These are phyloP conservation scores for Ogataea parapolymorpha DNA, from an alignment of 805 yeast species.

Conservation along the genomic window DNA sequence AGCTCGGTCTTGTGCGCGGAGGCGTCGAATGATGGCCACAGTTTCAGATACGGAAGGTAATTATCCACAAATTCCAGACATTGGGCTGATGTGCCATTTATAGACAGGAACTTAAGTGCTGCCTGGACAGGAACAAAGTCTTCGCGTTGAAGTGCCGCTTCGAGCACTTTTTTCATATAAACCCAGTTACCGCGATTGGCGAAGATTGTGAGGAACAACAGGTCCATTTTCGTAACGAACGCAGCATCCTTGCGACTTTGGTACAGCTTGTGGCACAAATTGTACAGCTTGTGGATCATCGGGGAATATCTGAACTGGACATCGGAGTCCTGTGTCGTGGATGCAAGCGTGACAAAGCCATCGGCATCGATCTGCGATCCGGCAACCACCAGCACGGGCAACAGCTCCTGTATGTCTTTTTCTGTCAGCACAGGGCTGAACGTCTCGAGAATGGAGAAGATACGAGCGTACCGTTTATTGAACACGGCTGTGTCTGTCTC, in stretches of 20 bases:
- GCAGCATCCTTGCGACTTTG: slow-evolving; percentile 4
- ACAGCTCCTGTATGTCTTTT: slow-evolving; percentile 19
- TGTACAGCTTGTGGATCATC: slow-evolving; percentile 13
- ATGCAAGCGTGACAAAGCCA: slow-evolving; percentile 18
- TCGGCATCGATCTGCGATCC: slow-evolving; percentile 29
- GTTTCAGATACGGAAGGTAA: slow-evolving; percentile 15
- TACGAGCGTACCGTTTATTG: slow-evolving; percentile 20
- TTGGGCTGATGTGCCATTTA: slow-evolving; percentile 6
- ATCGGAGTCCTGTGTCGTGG: background rate
- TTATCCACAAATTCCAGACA: slow-evolving; percentile 15
- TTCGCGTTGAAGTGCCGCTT: slow-evolving; percentile 14
- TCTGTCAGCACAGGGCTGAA: slow-evolving; percentile 22
- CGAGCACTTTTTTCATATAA: slow-evolving; percentile 12
- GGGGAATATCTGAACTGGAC: slow-evolving; percentile 13
- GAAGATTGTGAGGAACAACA: slow-evolving; percentile 15
- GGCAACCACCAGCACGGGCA: slow-evolving; percentile 26
- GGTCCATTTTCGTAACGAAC: slow-evolving; percentile 14
- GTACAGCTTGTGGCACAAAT: slow-evolving; percentile 13
- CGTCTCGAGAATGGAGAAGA: slow-evolving; percentile 15
- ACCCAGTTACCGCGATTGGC: slow-evolving; percentile 20
- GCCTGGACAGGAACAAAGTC: slow-evolving; percentile 13
- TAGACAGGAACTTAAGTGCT: slow-evolving; percentile 9
- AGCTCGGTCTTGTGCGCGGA: slow-evolving; percentile 1
- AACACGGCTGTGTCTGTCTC: slow-evolving; percentile 15
- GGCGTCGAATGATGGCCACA: slow-evolving; percentile 6